Conservation (phyloP, 2,329 filamentous ascomycete species). For the Epichloe baconii region DNA sequence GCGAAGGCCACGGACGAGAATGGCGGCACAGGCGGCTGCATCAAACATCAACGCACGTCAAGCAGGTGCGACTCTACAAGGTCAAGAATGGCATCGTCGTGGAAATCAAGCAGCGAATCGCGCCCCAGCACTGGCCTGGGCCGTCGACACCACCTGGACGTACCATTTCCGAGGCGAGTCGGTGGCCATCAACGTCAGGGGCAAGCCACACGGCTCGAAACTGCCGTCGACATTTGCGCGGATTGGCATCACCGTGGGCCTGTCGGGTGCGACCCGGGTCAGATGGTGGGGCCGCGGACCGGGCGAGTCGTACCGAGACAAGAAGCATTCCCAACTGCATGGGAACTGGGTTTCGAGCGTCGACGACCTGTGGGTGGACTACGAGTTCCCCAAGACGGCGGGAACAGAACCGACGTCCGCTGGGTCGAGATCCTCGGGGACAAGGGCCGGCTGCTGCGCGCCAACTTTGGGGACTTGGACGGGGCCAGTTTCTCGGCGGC, state of each 20-base stretch:
- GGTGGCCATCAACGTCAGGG: conserved; percentile 36
- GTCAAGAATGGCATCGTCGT: conserved; percentile 24
- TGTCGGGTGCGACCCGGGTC: conserved; percentile 24
- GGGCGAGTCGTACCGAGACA: conserved; percentile 53
- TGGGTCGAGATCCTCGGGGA: conserved; percentile 38
- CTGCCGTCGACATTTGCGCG: conserved; percentile 47
- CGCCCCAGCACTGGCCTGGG: conserved; percentile 54
- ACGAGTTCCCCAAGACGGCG: conserved; percentile 56
- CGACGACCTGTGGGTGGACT: conserved; percentile 42
- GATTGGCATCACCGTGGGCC: conserved; percentile 43
- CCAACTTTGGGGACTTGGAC: conserved; percentile 30
- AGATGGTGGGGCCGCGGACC: conserved; percentile 58
- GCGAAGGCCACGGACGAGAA: conserved; percentile 39
- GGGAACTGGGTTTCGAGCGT: conserved; percentile 37
- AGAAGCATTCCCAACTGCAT: conserved; percentile 45
- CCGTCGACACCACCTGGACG: conserved; percentile 33
- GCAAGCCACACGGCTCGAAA: conserved; percentile 31
- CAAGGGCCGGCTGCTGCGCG: conserved; percentile 25
- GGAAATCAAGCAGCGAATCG: conserved; percentile 38
- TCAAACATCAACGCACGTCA: conserved; percentile 30
- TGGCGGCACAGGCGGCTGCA: conserved; percentile 39
- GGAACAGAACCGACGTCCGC: conserved; percentile 49
- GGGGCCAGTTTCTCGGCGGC: conserved; percentile 43
- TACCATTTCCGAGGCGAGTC: conserved; percentile 40
- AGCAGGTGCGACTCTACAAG: conserved; percentile 20